phyloP scores from a whole-genome alignment of 768 basidiomycete genomes.

The Tylopilus felleus region DNA sequence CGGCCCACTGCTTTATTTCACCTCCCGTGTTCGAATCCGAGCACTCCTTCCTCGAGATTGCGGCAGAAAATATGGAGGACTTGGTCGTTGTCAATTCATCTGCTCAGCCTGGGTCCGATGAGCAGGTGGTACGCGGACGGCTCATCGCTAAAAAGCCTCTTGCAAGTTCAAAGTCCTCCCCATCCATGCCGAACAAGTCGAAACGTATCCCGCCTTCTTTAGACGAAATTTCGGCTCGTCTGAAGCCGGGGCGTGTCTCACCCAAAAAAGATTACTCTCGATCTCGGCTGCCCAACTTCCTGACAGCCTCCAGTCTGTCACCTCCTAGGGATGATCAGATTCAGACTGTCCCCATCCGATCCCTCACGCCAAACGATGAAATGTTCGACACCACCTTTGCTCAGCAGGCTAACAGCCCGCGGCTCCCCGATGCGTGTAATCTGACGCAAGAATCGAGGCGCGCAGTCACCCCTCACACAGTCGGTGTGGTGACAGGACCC shows the following conservation, averaged over 20 bases:
- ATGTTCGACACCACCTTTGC: slow-evolving; percentile 3
- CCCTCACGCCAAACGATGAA: slow-evolving; percentile 15
- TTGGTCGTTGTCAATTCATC: neutral
- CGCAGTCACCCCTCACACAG: slow-evolving; percentile 44
- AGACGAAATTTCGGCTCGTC: slow-evolving; percentile 69
- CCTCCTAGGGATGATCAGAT: slow-evolving; percentile 18
- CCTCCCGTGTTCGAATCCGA: slow-evolving; percentile 67
- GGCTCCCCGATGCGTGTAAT: slow-evolving; percentile 36
- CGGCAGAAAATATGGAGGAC: slow-evolving; percentile 17
- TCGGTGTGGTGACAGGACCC: slow-evolving; percentile 40
- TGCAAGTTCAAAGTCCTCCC: neutral
- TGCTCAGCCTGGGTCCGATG: slow-evolving; percentile 36
- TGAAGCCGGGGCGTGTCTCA: slow-evolving; percentile 29
- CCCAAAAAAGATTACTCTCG: slow-evolving; percentile 22
- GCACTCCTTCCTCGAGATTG: slow-evolving; percentile 52
- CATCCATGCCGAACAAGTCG: slow-evolving; percentile 15
- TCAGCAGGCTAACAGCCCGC: slow-evolving; percentile 18
- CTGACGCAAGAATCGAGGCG: slow-evolving; percentile 49
- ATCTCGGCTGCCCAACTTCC: slow-evolving; percentile 36
- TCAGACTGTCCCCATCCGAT: slow-evolving; percentile 38
- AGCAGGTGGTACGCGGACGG: slow-evolving; percentile 61
- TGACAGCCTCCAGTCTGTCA: slow-evolving; percentile 7
- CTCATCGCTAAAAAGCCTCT: slow-evolving; percentile 29
- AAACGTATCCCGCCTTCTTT: slow-evolving; percentile 53
- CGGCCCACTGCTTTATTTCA: slow-evolving; percentile 66